phyloP scores from a whole-genome alignment of 1,284 basidiomycete species.

The Ustilago bromivora region DNA sequence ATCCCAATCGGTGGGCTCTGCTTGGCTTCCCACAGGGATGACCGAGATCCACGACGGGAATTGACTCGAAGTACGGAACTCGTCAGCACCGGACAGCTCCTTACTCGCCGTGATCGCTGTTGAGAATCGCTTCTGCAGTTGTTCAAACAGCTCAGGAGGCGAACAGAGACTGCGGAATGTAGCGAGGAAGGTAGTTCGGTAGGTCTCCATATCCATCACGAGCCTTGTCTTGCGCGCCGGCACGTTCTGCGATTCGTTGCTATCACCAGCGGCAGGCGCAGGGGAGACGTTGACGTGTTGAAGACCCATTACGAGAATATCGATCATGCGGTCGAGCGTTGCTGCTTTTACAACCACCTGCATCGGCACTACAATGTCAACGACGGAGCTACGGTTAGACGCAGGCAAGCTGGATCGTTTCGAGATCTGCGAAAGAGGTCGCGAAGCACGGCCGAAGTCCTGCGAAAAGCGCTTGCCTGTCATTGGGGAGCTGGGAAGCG shows the following conservation, averaged over 20 bases:
- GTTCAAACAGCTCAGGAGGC: conserved; percentile 61
- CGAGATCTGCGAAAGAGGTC: conserved; percentile 62
- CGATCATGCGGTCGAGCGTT: conserved; percentile 62
- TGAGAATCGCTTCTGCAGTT: conserved; percentile 61
- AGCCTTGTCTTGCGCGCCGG: conserved; percentile 46
- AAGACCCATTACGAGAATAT: conserved; percentile 66
- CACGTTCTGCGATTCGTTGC: conserved; percentile 22
- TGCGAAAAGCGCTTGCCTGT: conserved; percentile 62
- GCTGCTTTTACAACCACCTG: conserved; percentile 60
- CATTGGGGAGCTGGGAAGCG: conserved; percentile 54
- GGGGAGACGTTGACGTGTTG: conserved; percentile 53
- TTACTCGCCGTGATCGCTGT: conserved; percentile 62
- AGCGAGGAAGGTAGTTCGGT: conserved; percentile 60
- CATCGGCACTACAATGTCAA: conserved; percentile 51
- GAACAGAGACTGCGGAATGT: conserved; percentile 60
- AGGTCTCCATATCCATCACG: conserved; percentile 56
- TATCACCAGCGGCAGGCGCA: conserved; percentile 13
- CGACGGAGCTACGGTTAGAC: conserved; percentile 62
- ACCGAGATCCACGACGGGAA: conserved; percentile 64
- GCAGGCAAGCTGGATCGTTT: conserved; percentile 63
- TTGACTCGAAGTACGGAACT: conserved; percentile 55
- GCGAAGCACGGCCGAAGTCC: conserved; percentile 50
- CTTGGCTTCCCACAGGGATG: conserved; percentile 35
- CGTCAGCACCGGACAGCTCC: conserved; percentile 56
- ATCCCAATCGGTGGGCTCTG: conserved; percentile 62